These are phyloP conservation scores for Eutrema salsugineum DNA, from an alignment of 441 rosid genomes.

Conservation along the genomic window DNA sequence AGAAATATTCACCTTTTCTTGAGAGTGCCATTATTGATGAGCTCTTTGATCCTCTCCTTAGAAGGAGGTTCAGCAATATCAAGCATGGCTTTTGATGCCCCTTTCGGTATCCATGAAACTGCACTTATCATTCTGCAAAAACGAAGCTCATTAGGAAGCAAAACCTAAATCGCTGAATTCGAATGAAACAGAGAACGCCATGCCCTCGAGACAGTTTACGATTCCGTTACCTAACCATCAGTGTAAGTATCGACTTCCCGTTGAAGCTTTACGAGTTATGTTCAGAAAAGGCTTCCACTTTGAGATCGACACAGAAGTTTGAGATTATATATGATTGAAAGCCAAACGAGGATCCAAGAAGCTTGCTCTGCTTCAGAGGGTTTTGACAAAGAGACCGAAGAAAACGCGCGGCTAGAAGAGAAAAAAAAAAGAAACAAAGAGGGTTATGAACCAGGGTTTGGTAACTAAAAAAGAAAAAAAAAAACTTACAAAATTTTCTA, in stretches of 20 bases:
- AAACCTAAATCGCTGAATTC: too few relatives aligned
- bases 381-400: too few relatives aligned
- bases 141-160: background rate
- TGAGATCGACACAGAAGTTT: background rate
- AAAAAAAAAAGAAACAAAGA: too few relatives aligned
- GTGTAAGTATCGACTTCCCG: background rate
- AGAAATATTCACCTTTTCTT: constrained; percentile 33
- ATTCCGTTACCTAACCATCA: background rate
- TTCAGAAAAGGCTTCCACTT: background rate
- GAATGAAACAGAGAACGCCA: too few relatives aligned
- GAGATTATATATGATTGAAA: background rate
- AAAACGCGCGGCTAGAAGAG: too few relatives aligned
- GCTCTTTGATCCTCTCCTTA: constrained; percentile 58
- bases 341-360: background rate
- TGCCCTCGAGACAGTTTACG: too few relatives aligned
- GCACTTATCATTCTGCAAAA: constrained; percentile 51
- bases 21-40: constrained; percentile 42
- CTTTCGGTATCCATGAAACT: constrained; percentile 79
- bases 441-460: too few relatives aligned
- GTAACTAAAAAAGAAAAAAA: too few relatives aligned
- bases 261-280: background rate
- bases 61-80: constrained; percentile 63
- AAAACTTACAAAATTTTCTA: too few relatives aligned
- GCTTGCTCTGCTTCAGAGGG: too few relatives aligned
- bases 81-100: constrained; percentile 52